Percentiles rank a stretch among this genome's conserved stretches.
Evolutionary conservation across 2,329 filamentous ascomycete genomes (phyloP).

Genomic region (Rutstroemia sydowiana): DNA sequence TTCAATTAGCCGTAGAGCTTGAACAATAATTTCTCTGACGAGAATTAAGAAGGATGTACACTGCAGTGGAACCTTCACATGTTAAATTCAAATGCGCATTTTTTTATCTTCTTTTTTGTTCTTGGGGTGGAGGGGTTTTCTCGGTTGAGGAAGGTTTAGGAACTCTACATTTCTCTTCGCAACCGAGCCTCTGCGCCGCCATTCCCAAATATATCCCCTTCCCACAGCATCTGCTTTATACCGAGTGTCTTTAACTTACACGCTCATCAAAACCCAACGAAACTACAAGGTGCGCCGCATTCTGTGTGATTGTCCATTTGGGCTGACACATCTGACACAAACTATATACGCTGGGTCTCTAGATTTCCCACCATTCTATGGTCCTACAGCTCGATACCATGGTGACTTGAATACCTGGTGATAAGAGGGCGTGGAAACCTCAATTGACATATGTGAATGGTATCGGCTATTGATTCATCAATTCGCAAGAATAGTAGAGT

Average conservation of each 20-base stretch:
- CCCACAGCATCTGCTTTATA: neutral
- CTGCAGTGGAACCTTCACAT: too few species aligned
- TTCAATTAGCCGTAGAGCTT: too few species aligned
- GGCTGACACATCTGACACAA: neutral
- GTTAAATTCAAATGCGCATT: too few species aligned
- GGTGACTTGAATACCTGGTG: neutral
- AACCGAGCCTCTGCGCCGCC: neutral
- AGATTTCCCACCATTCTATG: neutral
- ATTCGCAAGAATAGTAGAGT: neutral
- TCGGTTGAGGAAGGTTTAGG: too few species aligned
- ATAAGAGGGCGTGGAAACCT: constrained; percentile 4
- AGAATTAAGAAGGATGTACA: too few species aligned
- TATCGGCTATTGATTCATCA: constrained; percentile 4
- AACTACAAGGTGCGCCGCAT: neutral
- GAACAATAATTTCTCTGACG: too few species aligned
- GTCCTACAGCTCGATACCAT: neutral
- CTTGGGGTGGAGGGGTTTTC: too few species aligned
- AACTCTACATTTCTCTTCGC: neutral
- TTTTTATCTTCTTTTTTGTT: too few species aligned
- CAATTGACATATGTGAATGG: neutral
- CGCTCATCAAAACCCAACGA: neutral
- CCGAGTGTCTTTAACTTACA: neutral
- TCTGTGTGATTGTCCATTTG: neutral
- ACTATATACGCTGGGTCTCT: neutral
- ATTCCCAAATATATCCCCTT: neutral